Percentiles rank a stretch among this genome's conserved stretches.
phyloP scores from a whole-genome alignment of 2,329 filamentous ascomycete genomes.

The Fusarium humuli region DNA sequence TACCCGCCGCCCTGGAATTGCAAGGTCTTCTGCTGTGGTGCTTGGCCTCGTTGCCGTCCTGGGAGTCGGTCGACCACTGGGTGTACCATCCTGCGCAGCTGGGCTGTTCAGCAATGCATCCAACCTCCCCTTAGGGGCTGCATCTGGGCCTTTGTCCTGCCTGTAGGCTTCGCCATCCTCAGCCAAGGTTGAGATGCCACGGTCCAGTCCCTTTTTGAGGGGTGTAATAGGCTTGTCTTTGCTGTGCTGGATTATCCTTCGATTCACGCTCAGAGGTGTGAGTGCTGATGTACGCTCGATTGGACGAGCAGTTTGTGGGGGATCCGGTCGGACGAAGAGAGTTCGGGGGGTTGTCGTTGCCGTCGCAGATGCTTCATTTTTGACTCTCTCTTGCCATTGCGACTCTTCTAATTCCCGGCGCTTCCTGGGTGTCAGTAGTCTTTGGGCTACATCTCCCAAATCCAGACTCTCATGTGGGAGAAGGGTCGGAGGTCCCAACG shows the following conservation, averaged over 20 bases:
- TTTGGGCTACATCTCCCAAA: constrained; percentile 55
- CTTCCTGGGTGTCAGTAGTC: constrained; percentile 53
- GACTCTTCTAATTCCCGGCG: constrained; percentile 45
- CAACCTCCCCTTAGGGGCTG: constrained; percentile 48
- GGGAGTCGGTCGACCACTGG: constrained; percentile 45
- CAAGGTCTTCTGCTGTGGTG: constrained; percentile 40
- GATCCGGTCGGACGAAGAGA: constrained; percentile 39
- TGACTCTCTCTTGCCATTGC: constrained; percentile 17
- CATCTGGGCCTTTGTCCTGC: constrained; percentile 16
- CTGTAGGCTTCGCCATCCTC: constrained; percentile 60
- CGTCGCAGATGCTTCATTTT: constrained; percentile 14
- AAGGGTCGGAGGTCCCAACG: constrained; percentile 41
- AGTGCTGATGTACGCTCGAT: constrained; percentile 47
- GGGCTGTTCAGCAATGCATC: constrained; percentile 51
- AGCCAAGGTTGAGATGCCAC: constrained; percentile 58
- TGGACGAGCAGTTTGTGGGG: constrained; percentile 36
- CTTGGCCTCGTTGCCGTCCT: constrained; percentile 36
- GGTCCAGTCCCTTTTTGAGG: constrained; percentile 45
- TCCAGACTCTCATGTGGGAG: constrained; percentile 69
- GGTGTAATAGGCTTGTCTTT: constrained; percentile 37
- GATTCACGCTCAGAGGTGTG: constrained; percentile 54
- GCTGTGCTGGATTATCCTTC: constrained; percentile 39
- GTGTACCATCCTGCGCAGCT: constrained; percentile 38
- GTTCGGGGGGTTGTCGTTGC: constrained; percentile 27
- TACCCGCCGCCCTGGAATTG: constrained; percentile 56